Base-by-base conservation (phyloP, 2,329 filamentous ascomycete species). In the Fusarium clavum region DNA sequence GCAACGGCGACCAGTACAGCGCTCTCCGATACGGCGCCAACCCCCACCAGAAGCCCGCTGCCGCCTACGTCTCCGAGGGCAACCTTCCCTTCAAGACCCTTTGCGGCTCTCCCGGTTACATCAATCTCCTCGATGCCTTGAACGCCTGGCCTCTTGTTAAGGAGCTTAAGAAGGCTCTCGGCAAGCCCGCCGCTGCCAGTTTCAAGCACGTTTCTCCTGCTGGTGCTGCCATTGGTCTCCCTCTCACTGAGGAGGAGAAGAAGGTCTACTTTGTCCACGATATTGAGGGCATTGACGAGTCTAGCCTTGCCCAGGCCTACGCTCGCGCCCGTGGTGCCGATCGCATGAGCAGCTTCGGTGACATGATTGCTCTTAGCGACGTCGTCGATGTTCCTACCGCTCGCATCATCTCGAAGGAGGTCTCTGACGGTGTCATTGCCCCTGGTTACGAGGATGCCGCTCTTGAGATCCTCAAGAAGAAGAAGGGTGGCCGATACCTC, bases 151-250 rank as follows among this genome's bases (percentile, higher is more conserved):
- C 94, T 9, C 85, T 99, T 65, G 96, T 99, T 61, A 97, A 97
- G 86, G 96, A 99, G 84, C 88, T 99, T 76, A 97, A 94, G 86
- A 85, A 92, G 74, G 94, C 95, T 24, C 90, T 98, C 24, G 91
- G 92, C 74, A 91, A 92, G 80, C 93, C 96, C 34, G 96, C 96
- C 57, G 96, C 96, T 30, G 95, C 96, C 69, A 97, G 94, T 80
- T 99, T 99, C 90, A 99, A 98, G 89, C 96, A 99, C 80, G 96
- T 98, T 69, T 99, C 96, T 12, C 96, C 96, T 22, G 96, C 96
- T 45, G 96, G 96, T 77, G 96, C 95, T 63, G 95, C 96, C 72
- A 96, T 99, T 77, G 96, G 94, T 73, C 90, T 96, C 9, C 93
- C 94, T 24, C 87, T 99, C 70, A 93, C 85, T 70, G 89, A 92